Percentiles rank a stretch among this genome's conserved stretches.
phyloP scores from a whole-genome alignment of 2,329 filamentous ascomycete genomes.

The Byssothecium circinans region DNA sequence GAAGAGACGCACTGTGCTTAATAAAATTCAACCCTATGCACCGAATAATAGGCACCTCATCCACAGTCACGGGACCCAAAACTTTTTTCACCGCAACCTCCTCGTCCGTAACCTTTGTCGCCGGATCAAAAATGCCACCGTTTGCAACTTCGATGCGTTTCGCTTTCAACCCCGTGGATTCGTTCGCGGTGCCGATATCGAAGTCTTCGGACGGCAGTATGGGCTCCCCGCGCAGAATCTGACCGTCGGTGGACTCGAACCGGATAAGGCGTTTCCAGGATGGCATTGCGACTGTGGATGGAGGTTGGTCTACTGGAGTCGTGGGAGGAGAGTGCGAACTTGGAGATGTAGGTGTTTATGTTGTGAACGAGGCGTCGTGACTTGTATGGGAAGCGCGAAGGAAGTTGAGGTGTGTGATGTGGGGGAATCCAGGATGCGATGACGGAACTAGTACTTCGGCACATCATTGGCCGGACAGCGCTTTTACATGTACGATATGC shows the following conservation, averaged over 20 bases:
- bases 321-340: neutral
- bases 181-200: constrained; percentile 54
- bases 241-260: constrained; percentile 56
- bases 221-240: constrained; percentile 56
- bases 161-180: constrained; percentile 54
- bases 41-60: constrained; percentile 59
- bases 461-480: constrained; percentile 4
- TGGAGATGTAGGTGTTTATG: neutral
- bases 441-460: constrained; percentile 3
- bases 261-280: constrained; percentile 58
- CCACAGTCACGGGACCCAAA: constrained; percentile 54
- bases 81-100: constrained; percentile 57
- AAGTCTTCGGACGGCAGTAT: constrained; percentile 50
- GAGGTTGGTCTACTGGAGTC: neutral
- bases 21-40: constrained; percentile 64
- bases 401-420: constrained; percentile 8
- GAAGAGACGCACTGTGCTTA: constrained; percentile 51
- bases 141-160: constrained; percentile 53
- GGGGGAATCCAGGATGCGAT: constrained; percentile 7
- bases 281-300: constrained; percentile 10
- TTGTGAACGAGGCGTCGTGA: neutral
- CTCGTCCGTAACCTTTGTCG: constrained; percentile 57
- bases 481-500: neutral
- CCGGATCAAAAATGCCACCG: constrained; percentile 53
- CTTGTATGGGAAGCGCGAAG: neutral